A percentile compares a stretch with the other conserved stretches of the same genome.
Evolutionary conservation across 495 filamentous ascomycete genomes (phyloP).

Genomic region (Penicillium riverlandense): DNA sequence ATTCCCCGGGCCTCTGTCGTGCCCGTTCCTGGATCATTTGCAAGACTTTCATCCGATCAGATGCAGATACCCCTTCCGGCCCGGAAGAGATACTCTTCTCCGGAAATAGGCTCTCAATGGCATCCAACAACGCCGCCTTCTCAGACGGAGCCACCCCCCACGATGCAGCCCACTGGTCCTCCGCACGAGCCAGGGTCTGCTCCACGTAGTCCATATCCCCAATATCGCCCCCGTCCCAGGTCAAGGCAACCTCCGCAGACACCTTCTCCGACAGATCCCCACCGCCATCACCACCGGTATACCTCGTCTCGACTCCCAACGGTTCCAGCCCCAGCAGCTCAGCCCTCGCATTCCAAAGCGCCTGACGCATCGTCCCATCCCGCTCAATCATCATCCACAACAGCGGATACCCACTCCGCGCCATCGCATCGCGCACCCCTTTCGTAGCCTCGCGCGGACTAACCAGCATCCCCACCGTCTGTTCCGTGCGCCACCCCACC

Average conservation of each 20-base stretch:
- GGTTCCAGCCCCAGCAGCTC: slow-evolving; percentile 56
- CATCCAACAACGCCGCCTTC: slow-evolving; percentile 24
- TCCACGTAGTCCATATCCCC: slow-evolving; percentile 33
- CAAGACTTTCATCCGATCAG: slow-evolving; percentile 17
- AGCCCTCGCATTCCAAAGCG: slow-evolving; percentile 43
- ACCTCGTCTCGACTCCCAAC: slow-evolving; percentile 52
- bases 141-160: slow-evolving; percentile 19
- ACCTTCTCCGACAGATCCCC: slow-evolving; percentile 6
- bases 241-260: slow-evolving; percentile 38
- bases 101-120: slow-evolving; percentile 24
- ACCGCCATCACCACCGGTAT: slow-evolving; percentile 17
- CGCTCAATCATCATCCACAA: slow-evolving; percentile 46
- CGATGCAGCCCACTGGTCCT: slow-evolving; percentile 24
- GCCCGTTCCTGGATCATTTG: slow-evolving; percentile 7
- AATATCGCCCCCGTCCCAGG: slow-evolving; percentile 50
- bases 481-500: slow-evolving; percentile 53
- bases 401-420: slow-evolving; percentile 58
- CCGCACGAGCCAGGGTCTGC: slow-evolving; percentile 12
- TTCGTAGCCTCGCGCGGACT: slow-evolving; percentile 46
- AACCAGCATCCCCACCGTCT: slow-evolving; percentile 59
- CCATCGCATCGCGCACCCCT: slow-evolving; percentile 60
- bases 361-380: slow-evolving; percentile 30
- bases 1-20: background rate
- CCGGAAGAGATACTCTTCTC: slow-evolving; percentile 8
- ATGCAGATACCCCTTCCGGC: slow-evolving; percentile 14